Base-by-base conservation (phyloP, 1,139 yeast genomes). In the Geotrichum klebahnii region DNA sequence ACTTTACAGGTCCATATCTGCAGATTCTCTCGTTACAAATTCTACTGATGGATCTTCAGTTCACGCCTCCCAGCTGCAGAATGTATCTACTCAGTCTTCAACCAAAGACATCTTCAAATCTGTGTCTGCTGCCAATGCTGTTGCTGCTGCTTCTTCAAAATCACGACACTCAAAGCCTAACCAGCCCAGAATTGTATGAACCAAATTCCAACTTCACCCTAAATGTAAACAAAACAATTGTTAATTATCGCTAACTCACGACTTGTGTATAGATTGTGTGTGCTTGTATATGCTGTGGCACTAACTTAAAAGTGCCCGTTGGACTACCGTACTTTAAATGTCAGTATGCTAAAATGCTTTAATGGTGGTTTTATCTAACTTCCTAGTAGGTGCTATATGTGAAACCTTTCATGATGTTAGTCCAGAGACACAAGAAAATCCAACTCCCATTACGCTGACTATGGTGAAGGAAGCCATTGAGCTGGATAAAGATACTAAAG, bases 281-380 rank as follows among this genome's bases (percentile, higher is more conserved):
- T 19, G 31, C 50, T 39, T 75, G 79, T 54, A 61, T 64, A 5
- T 84, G 94, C 61, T 84, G 95, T 67, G 85, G 84, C 0, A 76
- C 81, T 0, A 60, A 75, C 5, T 65, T 84, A 34, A 73, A 77
- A 10, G 74, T 78, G 55, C 82, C 84, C 0, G 65, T 65, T 4
- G 63, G 63, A 6, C 69, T 76, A 1, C 53, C 63, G 9, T 80
- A 79, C 57, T 79, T 78, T 63, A 74, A 75, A 52, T 84, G 94
- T 59, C 70, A 32, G 52, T 42, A 45, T 44, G 19, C 44, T 40
- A 20, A 42, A 46, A 29, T 29, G 34, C n/a, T n/a, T 77, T 12
- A 49, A 39, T 12, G 32, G 26, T 8, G 19, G 43, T 9, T n/a
- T 12, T 71, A 68, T 35, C 43, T 23, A 28, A 24, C 17, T 20